Base-by-base conservation (phyloP, 192 early-diverging fungal species). In the Oehlia diaphana region DNA sequence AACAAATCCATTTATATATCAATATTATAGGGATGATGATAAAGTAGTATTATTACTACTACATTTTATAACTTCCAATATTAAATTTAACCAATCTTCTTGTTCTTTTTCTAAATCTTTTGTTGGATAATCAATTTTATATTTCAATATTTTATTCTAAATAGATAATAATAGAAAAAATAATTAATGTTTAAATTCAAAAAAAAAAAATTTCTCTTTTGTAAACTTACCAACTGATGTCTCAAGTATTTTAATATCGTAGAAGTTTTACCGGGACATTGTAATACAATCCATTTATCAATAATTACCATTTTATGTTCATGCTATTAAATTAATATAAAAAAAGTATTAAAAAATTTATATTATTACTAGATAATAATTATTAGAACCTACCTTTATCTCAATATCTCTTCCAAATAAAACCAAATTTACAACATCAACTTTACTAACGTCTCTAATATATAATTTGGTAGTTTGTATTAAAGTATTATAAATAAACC, bases 401-500 rank as follows among this genome's bases (percentile, higher is more conserved):
- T 84, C 79, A 28, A 87, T 76, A 33, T 84, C 80, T 23, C 80
- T 83, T 63, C 86, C 87, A 82, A 90, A 88, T n/a, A 90, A 80
- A 13, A 90, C 77, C 3, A 90, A 21, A 0, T 82, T 80, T 10
- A 88, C 76, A 73, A 84, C 79, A 21, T 86, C 84, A 21, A 90
- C 67, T 16, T 83, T 78, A 44, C 82, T 79, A 35, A 84, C 82
- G 64, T 90, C 89, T 87, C 89, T 88, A 39, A 90, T 81, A 65
- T 87, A 88, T 21, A 87, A 85, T 74, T 82, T 86, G 21, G 82
- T 81, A 19, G 85, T 85, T 64, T 83, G 84, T 71, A 88, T 85
- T 10, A 88, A 78, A n/a, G 84, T 87, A 78, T 90, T 88, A 63
- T 87, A 90, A 19, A 86, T 82, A 50, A 90, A 85, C 81, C 81